These are phyloP conservation scores for Quercus dentata DNA, from an alignment of 306 rosid species.

Conservation along the genomic window DNA sequence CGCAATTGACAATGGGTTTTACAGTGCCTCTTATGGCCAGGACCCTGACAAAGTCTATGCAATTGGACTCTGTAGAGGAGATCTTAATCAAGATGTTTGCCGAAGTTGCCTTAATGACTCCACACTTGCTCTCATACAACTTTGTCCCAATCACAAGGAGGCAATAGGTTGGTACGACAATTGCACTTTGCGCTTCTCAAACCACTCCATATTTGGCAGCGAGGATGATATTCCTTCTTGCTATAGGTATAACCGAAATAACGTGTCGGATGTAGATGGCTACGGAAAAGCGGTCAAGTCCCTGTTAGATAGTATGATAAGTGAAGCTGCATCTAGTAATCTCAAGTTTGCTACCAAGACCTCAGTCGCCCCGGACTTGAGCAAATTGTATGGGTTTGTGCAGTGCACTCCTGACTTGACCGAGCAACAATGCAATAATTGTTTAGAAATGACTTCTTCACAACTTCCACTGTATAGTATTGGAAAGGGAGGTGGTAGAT, in stretches of 20 bases:
- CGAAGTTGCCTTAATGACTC: background rate
- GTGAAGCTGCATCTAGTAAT: background rate
- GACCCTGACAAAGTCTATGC: conserved; percentile 1
- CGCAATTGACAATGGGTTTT: conserved; percentile 24
- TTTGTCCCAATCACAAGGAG: background rate
- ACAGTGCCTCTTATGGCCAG: conserved; percentile 20
- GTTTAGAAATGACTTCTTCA: background rate
- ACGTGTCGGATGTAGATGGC: background rate
- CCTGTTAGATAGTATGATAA: background rate
- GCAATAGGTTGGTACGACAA: background rate
- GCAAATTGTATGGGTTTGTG: too few species aligned
- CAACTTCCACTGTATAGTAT: background rate
- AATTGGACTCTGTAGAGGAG: conserved; percentile 32
- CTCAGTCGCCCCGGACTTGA: too few species aligned
- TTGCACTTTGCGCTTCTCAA: background rate
- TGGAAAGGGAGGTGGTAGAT: background rate
- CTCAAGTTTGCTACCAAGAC: background rate
- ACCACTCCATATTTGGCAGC: background rate
- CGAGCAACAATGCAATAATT: background rate
- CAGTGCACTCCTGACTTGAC: too few species aligned
- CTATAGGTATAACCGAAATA: background rate
- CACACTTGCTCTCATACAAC: background rate
- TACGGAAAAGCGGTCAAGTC: background rate
- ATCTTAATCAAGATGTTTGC: conserved; percentile 1
- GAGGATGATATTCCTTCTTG: background rate